Evolutionary conservation across 2,329 filamentous ascomycete genomes (phyloP), one percentile per base, ranked within the genome.

Genomic region (Juglanconis juglandina): DNA sequence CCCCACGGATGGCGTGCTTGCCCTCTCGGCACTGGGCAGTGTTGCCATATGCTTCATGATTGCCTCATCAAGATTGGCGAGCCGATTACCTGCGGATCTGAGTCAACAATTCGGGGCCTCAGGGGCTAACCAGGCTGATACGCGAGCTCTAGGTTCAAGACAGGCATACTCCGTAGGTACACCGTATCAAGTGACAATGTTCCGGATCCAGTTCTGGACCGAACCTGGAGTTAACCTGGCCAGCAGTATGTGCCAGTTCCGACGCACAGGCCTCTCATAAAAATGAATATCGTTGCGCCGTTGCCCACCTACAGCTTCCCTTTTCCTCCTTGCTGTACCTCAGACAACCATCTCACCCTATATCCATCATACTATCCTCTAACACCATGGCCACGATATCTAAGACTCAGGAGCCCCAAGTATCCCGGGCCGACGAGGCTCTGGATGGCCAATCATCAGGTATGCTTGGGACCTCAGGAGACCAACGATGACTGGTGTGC

Each of bases 1-100:
- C 55, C 55, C 47, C 34, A 30, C 55, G 55, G 55, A 57, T 57
- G 35, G 37, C 55, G 55, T 57, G 55, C 55, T 57, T 48, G 35
- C 46, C 13, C 13, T 51, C 44, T 17, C 44, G 44, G 44, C 44
- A 30, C 44, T 33, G 14, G 24, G 35, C 46, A 24, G 55, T 57
- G 46, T 50, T 57, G 46, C 35, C 32, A 57, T 57, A 57, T 42
- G 55, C 55, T 50, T 50, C 13, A 32, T 13, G 46, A 57, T 57
- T 49, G 55, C 55, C 55, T 57, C 55, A 57, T 57, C 46, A 33
- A 34, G 44, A 42, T 24, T 17, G 17, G 13, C 44, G 17, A 47
- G 17, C 44, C 4, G 9, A 17, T 17, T 47, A 8, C 3, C 44
- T 17, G n/a, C 44, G 17, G 17, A 17, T 5, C 9, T 24, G 44